phyloP scores from a whole-genome alignment of 345 rosid species.

The Acer negundo region DNA sequence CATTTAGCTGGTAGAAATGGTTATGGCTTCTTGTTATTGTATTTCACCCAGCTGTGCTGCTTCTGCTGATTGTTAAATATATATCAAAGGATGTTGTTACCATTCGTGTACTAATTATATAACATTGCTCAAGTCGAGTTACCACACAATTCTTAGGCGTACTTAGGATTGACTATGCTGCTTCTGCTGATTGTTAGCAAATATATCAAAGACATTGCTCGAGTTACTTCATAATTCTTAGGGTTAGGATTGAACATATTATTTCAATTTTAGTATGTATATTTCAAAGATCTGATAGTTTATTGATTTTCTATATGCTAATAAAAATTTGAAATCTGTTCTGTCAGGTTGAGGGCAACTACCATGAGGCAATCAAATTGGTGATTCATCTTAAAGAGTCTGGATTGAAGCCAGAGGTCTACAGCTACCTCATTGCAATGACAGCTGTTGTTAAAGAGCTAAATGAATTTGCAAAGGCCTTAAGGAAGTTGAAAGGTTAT shows the following conservation, averaged over 20 bases:
- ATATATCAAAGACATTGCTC: too few relatives aligned
- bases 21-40: too few relatives aligned
- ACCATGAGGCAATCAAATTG: slow-evolving; percentile 63
- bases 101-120: neutral
- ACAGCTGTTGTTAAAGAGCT: slow-evolving; percentile 93
- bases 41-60: neutral
- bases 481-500: slow-evolving; percentile 70
- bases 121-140: too few relatives aligned
- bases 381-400: slow-evolving; percentile 65
- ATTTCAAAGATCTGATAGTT: neutral
- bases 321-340: slow-evolving; percentile 14
- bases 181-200: too few relatives aligned
- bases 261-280: neutral
- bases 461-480: slow-evolving; percentile 67
- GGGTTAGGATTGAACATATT: neutral
- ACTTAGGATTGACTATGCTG: too few relatives aligned
- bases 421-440: slow-evolving; percentile 87
- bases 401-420: slow-evolving; percentile 80
- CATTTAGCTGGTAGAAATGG: neutral
- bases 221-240: neutral
- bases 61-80: neutral
- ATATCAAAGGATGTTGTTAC: neutral
- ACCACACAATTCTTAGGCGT: too few relatives aligned
- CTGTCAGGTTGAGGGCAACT: slow-evolving; percentile 79
- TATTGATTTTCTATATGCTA: neutral